phyloP scores from a whole-genome alignment of 2,329 filamentous ascomycete genomes.

The Pseudogymnoascus sp. region DNA sequence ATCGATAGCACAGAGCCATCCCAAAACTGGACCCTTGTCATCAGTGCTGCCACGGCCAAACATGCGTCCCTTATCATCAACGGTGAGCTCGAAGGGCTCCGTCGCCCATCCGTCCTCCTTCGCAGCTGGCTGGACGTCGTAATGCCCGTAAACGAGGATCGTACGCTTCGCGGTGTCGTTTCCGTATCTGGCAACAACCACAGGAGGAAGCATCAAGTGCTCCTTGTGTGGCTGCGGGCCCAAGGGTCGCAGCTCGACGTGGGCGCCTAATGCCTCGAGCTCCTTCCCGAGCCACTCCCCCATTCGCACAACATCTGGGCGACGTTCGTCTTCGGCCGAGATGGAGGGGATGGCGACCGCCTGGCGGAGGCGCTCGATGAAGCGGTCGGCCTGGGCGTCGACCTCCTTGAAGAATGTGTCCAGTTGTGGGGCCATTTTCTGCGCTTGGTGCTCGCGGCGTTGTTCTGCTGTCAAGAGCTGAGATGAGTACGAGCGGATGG shows the following conservation, averaged over 20 bases:
- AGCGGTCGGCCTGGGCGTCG: conserved; percentile 67
- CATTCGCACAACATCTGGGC: conserved; percentile 93
- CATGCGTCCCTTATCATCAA: conserved; percentile 91
- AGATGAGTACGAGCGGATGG: background rate
- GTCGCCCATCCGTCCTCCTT: conserved; percentile 93
- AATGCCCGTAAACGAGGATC: conserved; percentile 95
- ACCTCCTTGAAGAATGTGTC: conserved; percentile 92
- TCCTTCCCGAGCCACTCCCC: conserved; percentile 81
- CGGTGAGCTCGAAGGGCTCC: conserved; percentile 80
- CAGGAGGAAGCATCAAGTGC: conserved; percentile 83
- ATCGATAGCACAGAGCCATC: conserved; percentile 97
- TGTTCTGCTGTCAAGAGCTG: conserved; percentile 8
- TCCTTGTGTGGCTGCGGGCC: conserved; percentile 91
- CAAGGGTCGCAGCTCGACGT: conserved; percentile 77
- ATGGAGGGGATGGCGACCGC: conserved; percentile 95
- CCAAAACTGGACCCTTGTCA: conserved; percentile 94
- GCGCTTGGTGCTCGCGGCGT: conserved; percentile 45
- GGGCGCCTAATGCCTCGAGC: conserved; percentile 74
- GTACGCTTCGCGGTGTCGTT: conserved; percentile 88
- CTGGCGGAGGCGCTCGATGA: conserved; percentile 83
- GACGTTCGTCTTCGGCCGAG: conserved; percentile 81
- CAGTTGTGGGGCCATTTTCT: conserved; percentile 70
- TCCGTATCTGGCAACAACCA: conserved; percentile 86
- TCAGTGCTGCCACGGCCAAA: conserved; percentile 92
- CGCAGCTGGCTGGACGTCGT: conserved; percentile 93